Evolutionary conservation across 495 filamentous ascomycete genomes (phyloP).

Genomic region (Xylaria sp.): DNA sequence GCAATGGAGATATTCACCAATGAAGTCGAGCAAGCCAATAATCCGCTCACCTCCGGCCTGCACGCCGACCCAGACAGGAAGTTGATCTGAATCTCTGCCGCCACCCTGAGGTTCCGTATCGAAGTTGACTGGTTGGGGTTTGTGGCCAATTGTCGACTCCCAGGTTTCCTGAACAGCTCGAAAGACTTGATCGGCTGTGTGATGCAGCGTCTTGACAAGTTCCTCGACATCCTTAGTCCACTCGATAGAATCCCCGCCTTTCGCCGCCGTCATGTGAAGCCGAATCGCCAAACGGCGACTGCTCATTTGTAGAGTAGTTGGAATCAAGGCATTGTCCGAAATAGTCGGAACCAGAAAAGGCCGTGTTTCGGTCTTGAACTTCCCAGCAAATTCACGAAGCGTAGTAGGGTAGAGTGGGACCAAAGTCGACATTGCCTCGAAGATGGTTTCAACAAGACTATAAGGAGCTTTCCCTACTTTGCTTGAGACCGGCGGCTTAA

Average conservation of each 20-base stretch:
- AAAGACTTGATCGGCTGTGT: constrained; percentile 75
- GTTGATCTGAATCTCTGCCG: constrained; percentile 50
- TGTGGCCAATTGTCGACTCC: constrained; percentile 63
- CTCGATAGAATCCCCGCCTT: constrained; percentile 72
- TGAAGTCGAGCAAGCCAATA: constrained; percentile 65
- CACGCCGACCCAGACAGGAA: constrained; percentile 75
- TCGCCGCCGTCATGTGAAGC: constrained; percentile 77
- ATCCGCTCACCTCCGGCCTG: constrained; percentile 73
- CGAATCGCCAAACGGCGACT: constrained; percentile 68
- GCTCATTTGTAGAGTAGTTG: constrained; percentile 56
- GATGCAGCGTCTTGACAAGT: constrained; percentile 66
- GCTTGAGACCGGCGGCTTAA: constrained; percentile 57
- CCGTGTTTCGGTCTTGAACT: constrained; percentile 66
- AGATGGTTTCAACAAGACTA: constrained; percentile 65
- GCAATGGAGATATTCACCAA: constrained; percentile 56
- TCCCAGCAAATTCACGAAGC: constrained; percentile 73
- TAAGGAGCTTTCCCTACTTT: constrained; percentile 45
- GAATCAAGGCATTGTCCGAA: constrained; percentile 50
- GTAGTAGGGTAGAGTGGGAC: constrained; percentile 80
- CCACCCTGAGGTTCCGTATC: constrained; percentile 53
- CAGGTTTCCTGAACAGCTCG: constrained; percentile 79
- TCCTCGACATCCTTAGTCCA: constrained; percentile 71
- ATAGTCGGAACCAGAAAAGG: constrained; percentile 64
- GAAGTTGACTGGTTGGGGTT: constrained; percentile 39
- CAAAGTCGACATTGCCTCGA: constrained; percentile 64